Percentiles rank a stretch among this genome's conserved stretches.
phyloP scores from a whole-genome alignment of 2,329 filamentous ascomycete genomes.

The Ophiosphaerella korrae region DNA sequence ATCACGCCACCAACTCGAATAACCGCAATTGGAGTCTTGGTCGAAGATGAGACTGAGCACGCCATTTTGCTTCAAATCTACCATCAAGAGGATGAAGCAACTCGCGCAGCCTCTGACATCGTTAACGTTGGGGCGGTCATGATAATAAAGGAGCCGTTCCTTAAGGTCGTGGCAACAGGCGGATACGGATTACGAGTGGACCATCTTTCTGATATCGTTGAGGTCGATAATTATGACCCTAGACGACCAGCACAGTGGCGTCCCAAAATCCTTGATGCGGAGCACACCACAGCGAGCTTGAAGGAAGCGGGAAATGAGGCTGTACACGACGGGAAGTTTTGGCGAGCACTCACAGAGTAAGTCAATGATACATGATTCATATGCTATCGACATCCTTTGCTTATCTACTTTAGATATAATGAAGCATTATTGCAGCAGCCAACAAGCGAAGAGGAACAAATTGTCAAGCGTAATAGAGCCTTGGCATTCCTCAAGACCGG shows the following conservation, averaged over 20 bases:
- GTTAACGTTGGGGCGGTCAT: no score
- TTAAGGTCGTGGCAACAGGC: slow-evolving; percentile 49
- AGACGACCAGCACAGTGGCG: slow-evolving; percentile 49
- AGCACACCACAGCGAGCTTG: neutral
- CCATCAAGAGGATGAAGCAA: slow-evolving; percentile 42
- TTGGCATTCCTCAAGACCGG: slow-evolving; percentile 41
- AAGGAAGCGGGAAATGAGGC: neutral
- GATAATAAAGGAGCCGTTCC: slow-evolving; percentile 55
- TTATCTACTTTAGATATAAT: no score
- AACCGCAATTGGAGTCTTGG: slow-evolving; percentile 11
- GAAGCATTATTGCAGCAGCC: no score
- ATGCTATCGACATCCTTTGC: no score
- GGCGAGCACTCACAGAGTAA: neutral
- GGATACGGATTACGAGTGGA: slow-evolving; percentile 56
- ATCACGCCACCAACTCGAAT: slow-evolving; percentile 26
- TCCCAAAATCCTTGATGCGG: neutral
- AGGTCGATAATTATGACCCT: slow-evolving; percentile 43
- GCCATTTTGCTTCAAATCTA: slow-evolving; percentile 10
- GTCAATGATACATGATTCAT: slow-evolving; percentile 5
- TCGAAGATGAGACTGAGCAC: slow-evolving; percentile 14
- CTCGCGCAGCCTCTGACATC: no score
- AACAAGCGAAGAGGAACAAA: slow-evolving; percentile 32
- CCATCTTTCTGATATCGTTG: slow-evolving; percentile 56
- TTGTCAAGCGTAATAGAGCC: slow-evolving; percentile 44
- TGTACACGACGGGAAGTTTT: neutral